Evolutionary conservation across 768 basidiomycete genomes (phyloP).

Genomic region (Tylopilus subfusipes): DNA sequence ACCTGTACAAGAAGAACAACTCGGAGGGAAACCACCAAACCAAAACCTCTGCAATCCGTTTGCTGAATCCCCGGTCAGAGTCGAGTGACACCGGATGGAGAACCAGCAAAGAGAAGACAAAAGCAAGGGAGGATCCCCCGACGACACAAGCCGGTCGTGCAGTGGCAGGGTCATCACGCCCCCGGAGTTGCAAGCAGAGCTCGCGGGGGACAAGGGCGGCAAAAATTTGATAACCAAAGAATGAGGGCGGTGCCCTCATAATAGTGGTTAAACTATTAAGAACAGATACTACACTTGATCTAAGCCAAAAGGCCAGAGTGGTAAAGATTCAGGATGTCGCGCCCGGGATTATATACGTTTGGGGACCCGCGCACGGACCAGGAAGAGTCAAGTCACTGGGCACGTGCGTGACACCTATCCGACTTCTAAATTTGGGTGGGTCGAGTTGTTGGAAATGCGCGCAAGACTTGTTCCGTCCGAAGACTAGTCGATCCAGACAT

Average conservation of each 20-base stretch:
- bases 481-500: neutral
- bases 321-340: neutral
- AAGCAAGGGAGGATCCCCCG: conserved; percentile 42
- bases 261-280: conserved; percentile 60
- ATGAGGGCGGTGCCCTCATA: conserved; percentile 51
- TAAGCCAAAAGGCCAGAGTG: conserved; percentile 60
- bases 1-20: too few species aligned
- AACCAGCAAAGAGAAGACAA: conserved; percentile 19
- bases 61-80: conserved; percentile 3
- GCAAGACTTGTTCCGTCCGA: neutral
- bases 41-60: neutral
- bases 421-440: neutral
- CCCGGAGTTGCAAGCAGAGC: conserved; percentile 44
- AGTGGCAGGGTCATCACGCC: conserved; percentile 40
- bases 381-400: neutral
- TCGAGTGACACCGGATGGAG: neutral
- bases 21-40: too few species aligned
- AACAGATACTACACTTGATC: conserved; percentile 77
- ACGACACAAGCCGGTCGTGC: conserved; percentile 54
- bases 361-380: conserved; percentile 18
- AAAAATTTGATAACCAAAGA: conserved; percentile 51
- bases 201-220: conserved; percentile 23
- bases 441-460: too few species aligned
- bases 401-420: neutral
- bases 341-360: conserved; percentile 10